phyloP scores from a whole-genome alignment of 2,329 filamentous ascomycete species.

The Clathrospora elynae region DNA sequence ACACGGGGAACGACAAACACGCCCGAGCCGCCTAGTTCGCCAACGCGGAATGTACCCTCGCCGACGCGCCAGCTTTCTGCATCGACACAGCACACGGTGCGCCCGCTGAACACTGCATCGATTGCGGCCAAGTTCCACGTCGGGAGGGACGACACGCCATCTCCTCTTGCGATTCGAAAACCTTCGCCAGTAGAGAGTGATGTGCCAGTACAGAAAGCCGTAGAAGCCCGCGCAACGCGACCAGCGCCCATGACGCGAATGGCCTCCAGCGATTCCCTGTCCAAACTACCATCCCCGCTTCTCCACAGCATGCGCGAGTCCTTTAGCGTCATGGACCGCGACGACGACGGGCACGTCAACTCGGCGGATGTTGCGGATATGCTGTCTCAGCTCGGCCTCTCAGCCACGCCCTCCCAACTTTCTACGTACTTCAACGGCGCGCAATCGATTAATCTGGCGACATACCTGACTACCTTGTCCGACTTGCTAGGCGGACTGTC shows the following conservation, averaged over 20 bases:
- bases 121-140: slow-evolving; percentile 48
- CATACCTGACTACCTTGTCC: slow-evolving; percentile 83
- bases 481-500: slow-evolving; percentile 75
- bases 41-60: slow-evolving; percentile 30
- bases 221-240: slow-evolving; percentile 19
- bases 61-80: slow-evolving; percentile 30
- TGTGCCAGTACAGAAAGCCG: slow-evolving; percentile 52
- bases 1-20: slow-evolving; percentile 37
- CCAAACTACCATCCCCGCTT: slow-evolving; percentile 78
- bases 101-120: slow-evolving; percentile 37
- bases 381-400: slow-evolving; percentile 82
- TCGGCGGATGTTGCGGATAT: slow-evolving; percentile 86
- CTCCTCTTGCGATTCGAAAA: slow-evolving; percentile 18
- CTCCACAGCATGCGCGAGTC: slow-evolving; percentile 87
- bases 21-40: slow-evolving; percentile 39
- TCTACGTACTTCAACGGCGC: slow-evolving; percentile 77
- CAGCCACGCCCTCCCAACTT: slow-evolving; percentile 72
- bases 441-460: slow-evolving; percentile 77
- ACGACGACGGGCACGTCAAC: slow-evolving; percentile 82
- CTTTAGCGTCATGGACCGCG: slow-evolving; percentile 89
- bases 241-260: slow-evolving; percentile 34
- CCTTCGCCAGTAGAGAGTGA: slow-evolving; percentile 11
- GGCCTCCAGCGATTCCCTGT: slow-evolving; percentile 53
- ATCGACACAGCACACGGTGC: slow-evolving; percentile 28
- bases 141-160: slow-evolving; percentile 40